Evolutionary conservation across 140 eudicot species (phyloP), one percentile per base, ranked within the genome.

Genomic region (Erigeron philadelphicus): DNA sequence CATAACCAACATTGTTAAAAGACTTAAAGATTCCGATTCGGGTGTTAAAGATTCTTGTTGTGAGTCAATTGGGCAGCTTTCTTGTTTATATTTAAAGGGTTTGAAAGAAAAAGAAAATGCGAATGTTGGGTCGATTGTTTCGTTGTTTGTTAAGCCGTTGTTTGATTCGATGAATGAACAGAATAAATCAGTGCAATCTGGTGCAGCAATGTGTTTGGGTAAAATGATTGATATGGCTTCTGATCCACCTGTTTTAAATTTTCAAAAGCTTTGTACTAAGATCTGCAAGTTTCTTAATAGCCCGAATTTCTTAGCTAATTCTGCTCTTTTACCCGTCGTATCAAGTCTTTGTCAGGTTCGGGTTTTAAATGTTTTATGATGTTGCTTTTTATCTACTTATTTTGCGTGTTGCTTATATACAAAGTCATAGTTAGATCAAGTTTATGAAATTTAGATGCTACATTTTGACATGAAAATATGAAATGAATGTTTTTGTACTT

Each of bases 131-230:
- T 67, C 68, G 42, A 74, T 83, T 60, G 88, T 89, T 56, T 78
- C 86, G 18, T 54, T 84, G 75, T 89, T 89, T 75, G 84, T 81
- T 81, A 88, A 84, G 87, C 98, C 98, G 0, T 81, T 92, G 79
- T 88, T 88, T 74, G 98, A 92, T 75, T 86, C 94, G 9, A 84
- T 92, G 96, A 76, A 72, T 74, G 98, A 84, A 67, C 88, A 84
- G 58, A 81, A 74, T 46, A 90, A 87, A 70, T 78, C 77, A 64
- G 93, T 88, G 11, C 97, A 87, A 61, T 77, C 81, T 53, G 95
- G 96, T 16, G 80, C 96, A 0, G 95, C 96, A 8, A 62, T 86
- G 90, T 86, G 98, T 78, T 72, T 90, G 86, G 90, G 78, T 7
- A 90, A 74, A 66, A 78, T 90, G 90, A 84, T 87, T 76, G 97